Evolutionary conservation across 257 asterid genomes (phyloP).

Genomic region (Capsicum rhomboideum): DNA sequence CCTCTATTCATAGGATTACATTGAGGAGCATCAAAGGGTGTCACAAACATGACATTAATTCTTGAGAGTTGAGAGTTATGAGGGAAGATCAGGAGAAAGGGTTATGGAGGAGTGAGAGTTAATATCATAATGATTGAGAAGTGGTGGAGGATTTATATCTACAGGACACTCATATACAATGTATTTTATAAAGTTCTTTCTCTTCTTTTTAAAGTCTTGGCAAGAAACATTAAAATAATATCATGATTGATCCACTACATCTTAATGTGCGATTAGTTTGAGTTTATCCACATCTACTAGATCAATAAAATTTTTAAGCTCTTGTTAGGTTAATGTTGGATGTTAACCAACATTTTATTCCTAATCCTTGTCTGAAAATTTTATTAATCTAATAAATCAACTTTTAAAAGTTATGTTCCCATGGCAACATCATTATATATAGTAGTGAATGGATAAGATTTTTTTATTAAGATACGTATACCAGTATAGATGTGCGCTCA

Average conservation of each 20-base stretch:
- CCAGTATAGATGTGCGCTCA: neutral
- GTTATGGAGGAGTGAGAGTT: too few relatives aligned
- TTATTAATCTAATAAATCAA: neutral
- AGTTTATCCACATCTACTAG: neutral
- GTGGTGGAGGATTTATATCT: too few relatives aligned
- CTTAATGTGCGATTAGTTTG: neutral
- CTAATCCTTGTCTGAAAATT: neutral
- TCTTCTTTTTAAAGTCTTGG: neutral
- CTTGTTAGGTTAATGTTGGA: neutral
- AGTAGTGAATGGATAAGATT: neutral
- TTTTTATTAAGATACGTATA: neutral
- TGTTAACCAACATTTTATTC: neutral
- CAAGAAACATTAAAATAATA: neutral
- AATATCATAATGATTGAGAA: too few relatives aligned
- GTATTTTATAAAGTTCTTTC: neutral
- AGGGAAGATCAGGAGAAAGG: too few relatives aligned
- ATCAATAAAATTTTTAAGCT: neutral
- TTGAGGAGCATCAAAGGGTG: too few relatives aligned
- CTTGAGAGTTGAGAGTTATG: too few relatives aligned
- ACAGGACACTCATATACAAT: too few relatives aligned
- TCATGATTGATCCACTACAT: neutral
- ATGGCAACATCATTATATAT: neutral
- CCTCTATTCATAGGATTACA: too few relatives aligned
- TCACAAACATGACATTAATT: too few relatives aligned
- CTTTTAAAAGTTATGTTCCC: neutral